Base-by-base conservation (phyloP, 2,329 filamentous ascomycete genomes). In the Pseudogymnoascus sp. region DNA sequence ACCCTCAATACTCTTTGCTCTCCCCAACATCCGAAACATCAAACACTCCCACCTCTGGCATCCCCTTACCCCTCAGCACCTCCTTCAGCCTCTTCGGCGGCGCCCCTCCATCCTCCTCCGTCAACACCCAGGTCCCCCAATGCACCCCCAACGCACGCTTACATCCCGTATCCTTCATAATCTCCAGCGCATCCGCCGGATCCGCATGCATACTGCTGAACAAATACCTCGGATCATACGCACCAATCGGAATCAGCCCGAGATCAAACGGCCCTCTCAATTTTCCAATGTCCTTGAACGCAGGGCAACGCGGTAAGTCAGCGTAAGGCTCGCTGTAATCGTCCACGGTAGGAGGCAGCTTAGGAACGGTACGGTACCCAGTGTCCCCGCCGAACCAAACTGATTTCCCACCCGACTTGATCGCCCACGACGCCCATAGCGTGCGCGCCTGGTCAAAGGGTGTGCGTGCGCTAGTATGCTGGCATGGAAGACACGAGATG, bases 321-420 rank as follows among this genome's bases (percentile, higher is more conserved):
- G 85, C 77, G 67, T 86, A 85, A 62, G 86, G 82, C 0, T 83
- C 76, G 6, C 79, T 81, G 71, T 91, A 91, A 75, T 95, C 90
- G 71, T 95, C 89, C 62, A 78, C 69, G 25, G 74, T 81, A 4
- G 79, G 74, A 0, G 86, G 81, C 0, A 89, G 70, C 59, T 81
- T 75, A 2, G 89, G 87, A 0, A 97, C 90, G 6, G 83, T 76
- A 64, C 93, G 85, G 75, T 97, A 97, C 41, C 92, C 93, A 1
- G 93, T 97, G 75, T 97, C 93, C 64, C 90, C 90, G 65, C 77
- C 91, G 72, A 97, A 97, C 79, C 86, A 96, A 39, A 96, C 83
- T n/a, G 86, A 91, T 68, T 86, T 87, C 16, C 82, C 84, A 3
- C 85, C 87, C 0, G 88, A 90, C 30, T 81, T 78, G 16, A 97